Evolutionary conservation across 2,329 filamentous ascomycete genomes (phyloP).

Genomic region (Cordyceps militaris): DNA sequence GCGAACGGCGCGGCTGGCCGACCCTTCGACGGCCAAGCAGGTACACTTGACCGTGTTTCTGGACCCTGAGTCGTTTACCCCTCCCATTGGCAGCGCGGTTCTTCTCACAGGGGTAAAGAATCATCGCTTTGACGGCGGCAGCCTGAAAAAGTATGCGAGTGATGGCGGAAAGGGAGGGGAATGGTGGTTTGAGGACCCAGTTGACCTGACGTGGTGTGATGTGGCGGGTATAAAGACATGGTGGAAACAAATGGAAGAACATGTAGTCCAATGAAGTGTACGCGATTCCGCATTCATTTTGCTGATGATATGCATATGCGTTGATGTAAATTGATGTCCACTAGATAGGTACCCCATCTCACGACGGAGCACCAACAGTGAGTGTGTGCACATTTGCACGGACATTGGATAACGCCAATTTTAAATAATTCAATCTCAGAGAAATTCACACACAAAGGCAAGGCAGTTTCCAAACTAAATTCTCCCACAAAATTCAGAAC

Average conservation of each 20-base stretch:
- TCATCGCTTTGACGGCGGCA: constrained; percentile 44
- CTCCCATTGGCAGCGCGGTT: constrained; percentile 41
- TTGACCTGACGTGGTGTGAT: constrained; percentile 42
- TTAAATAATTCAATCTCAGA: no score
- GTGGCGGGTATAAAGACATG: constrained; percentile 37
- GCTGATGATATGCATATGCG: no score
- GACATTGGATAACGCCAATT: no score
- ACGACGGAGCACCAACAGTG: no score
- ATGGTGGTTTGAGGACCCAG: constrained; percentile 48
- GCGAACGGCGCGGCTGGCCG: constrained; percentile 43
- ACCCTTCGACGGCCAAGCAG: constrained; percentile 45
- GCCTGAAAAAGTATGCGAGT: constrained; percentile 38
- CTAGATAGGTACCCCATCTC: no score
- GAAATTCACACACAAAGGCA: no score
- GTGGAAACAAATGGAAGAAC: constrained; percentile 31
- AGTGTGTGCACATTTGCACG: no score
- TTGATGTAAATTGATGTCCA: no score
- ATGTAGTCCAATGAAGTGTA: no score
- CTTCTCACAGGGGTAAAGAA: constrained; percentile 51
- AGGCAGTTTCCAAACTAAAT: no score
- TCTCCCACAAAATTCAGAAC: no score
- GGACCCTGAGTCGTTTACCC: constrained; percentile 42
- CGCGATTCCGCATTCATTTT: no score
- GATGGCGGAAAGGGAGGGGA: constrained; percentile 24
- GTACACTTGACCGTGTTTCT: constrained; percentile 49